Evolutionary conservation across 2,329 filamentous ascomycete species (phyloP), one percentile per base, ranked within the genome.

Genomic region (Keithomyces neogunnii): DNA sequence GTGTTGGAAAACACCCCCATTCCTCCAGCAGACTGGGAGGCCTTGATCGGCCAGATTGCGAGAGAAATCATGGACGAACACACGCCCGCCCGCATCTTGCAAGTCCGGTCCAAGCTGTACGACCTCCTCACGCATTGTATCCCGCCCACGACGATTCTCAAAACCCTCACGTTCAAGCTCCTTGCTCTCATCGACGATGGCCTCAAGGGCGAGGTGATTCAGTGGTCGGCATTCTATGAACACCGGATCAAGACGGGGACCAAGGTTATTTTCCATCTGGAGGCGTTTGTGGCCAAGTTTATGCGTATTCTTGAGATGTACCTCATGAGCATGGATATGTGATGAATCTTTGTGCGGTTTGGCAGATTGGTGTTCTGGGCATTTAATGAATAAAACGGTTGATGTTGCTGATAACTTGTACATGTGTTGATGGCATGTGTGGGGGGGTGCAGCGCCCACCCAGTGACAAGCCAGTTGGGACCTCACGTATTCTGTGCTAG

Each of bases 231-330:
- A 0, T 97, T 96, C 63, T 99, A 95, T 68, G 95, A 99, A 69
- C 93, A 99, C 68, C 81, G 93, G 55, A 88, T 97, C 70, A 88
- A 88, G 66, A 86, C 86, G 60, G 93, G 93, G 48, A 90, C 80
- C 53, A 99, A 99, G 77, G 88, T 95, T 53, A 97, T 99, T 56
- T 99, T 99, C 70, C 95, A 99, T 64, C 74, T 99, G 3, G 95
- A 99, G 70, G 93, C 93, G 3, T 99, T 99, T 69, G 93, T 99
- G 53, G 92, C 92, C 52, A 97, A 96, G 73, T 96, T 97, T 67
- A 97, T 99, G 92, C 82, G 92, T 60, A 82, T 97, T 59, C 81
- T 92, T 56, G 93, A 99, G 74, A 92, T 90, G 83, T 95, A 83
- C 64, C 69, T 85, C 52, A 92, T 95, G 88, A 88, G 85, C 57